Base-by-base conservation (phyloP, 805 yeast species). In the Babjeviella inositovora region DNA sequence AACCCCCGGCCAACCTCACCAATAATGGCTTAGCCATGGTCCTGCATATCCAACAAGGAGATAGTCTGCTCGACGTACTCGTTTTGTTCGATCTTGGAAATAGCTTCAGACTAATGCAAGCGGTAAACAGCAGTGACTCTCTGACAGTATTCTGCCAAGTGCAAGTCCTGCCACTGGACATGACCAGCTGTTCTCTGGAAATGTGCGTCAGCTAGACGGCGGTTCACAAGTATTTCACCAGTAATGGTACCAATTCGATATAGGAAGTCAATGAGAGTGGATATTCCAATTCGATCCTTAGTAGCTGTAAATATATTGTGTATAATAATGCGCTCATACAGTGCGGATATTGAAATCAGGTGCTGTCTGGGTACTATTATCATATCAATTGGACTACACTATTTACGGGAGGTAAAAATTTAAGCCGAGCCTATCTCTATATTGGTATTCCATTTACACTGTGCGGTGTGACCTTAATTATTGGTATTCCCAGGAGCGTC, bases 191-290 rank as follows among this genome's bases (percentile, higher is more conserved):
- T 24, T 26, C 53, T 42, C 20, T 37, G 37, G 28, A 48, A 48
- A 5, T 51, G 38, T 5, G 32, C 23, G 24, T 46, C 52, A 19
- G 46, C 31, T n/a, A 40, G 37, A 7, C 33, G 32, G 18, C 54
- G 53, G 27, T 48, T 46, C 7, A 48, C 53, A 32, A 45, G 30
- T 42, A 43, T 44, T 18, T 38, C 48, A 16, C 54, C 54, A 17
- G 54, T 46, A 12, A 48, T 31, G 17, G 40, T 43, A 25, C 53
- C 54, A 30, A 41, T n/a, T n/a, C n/a, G n/a, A n/a, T n/a, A n/a
- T n/a, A n/a, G n/a, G n/a, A n/a, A n/a, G n/a, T n/a, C n/a, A n/a
- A n/a, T n/a, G n/a, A n/a, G n/a, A n/a, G n/a, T n/a, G n/a, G n/a
- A n/a, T n/a, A n/a, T n/a, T n/a, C n/a, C n/a, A n/a, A n/a, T n/a